These are phyloP conservation scores for Talaromyces sp. DNA, from an alignment of 2,329 filamentous ascomycete species.

Conservation along the genomic window DNA sequence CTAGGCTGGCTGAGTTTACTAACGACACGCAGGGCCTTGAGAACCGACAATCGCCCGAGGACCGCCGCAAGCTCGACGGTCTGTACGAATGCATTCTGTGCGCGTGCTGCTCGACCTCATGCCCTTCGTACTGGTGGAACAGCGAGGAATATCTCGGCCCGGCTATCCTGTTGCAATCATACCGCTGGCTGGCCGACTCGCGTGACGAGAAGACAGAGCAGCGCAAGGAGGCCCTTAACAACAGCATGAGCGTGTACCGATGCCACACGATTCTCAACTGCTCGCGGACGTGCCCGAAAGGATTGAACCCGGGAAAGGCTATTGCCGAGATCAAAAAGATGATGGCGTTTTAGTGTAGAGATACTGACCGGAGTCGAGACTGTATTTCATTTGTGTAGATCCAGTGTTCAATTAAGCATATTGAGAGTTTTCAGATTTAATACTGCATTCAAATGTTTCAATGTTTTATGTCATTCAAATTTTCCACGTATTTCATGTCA, in stretches of 20 bases:
- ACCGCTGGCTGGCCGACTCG: constrained; percentile 93
- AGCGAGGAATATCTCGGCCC: constrained; percentile 96
- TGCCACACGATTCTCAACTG: constrained; percentile 99
- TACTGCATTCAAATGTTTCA: background rate
- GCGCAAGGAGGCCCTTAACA: constrained; percentile 88
- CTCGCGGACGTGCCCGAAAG: constrained; percentile 96
- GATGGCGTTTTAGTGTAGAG: constrained; percentile 53
- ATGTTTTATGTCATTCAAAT: background rate
- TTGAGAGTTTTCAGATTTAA: background rate
- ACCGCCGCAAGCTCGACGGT: constrained; percentile 94
- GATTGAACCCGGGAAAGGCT: constrained; percentile 87
- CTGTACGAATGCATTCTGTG: constrained; percentile 99
- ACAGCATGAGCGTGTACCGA: constrained; percentile 97
- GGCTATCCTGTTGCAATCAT: constrained; percentile 92
- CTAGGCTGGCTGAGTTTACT: background rate
- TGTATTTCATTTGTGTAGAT: background rate
- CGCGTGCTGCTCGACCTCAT: constrained; percentile 97
- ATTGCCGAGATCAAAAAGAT: constrained; percentile 99
- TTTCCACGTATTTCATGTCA: background rate
- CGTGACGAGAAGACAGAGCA: constrained; percentile 84
- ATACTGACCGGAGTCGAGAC: background rate
- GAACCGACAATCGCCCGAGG: constrained; percentile 81
- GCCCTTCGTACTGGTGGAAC: constrained; percentile 99
- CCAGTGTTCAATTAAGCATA: background rate
- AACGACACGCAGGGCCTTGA: constrained; percentile 68